Evolutionary conservation across 331 rosid species (phyloP).

Genomic region (Quercus tomentella): DNA sequence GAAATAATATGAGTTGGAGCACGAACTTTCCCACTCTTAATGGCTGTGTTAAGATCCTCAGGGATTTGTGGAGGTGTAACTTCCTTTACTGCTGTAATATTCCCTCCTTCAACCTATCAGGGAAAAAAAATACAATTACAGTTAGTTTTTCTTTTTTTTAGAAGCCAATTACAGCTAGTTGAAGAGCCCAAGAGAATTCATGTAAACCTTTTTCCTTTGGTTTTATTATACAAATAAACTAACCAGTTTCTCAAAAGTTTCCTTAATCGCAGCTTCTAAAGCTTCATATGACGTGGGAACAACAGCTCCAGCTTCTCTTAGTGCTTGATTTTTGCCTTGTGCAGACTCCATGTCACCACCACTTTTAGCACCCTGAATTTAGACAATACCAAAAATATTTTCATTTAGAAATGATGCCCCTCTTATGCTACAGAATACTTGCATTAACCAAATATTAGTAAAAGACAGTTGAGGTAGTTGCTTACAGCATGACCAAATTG

Average conservation of each 20-base stretch:
- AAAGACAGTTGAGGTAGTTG: constrained; percentile 17
- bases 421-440: constrained; percentile 1
- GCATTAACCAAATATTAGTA: constrained; percentile 5
- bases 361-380: constrained; percentile 93
- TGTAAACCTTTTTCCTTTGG: background rate
- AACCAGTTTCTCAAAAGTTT: constrained; percentile 85
- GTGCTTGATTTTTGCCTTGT: constrained; percentile 94
- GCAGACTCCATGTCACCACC: constrained; percentile 99
- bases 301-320: constrained; percentile 89
- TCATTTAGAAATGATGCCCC: constrained; percentile 13
- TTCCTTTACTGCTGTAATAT: constrained; percentile 77
- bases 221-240: constrained; percentile 25
- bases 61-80: constrained; percentile 93
- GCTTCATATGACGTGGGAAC: constrained; percentile 97
- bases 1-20: constrained; percentile 98
- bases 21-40: constrained; percentile 96
- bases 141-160: no score
- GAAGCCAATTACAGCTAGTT: background rate
- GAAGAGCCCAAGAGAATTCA: background rate
- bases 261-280: constrained; percentile 73
- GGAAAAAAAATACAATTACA: constrained; percentile 6
- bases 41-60: constrained; percentile 82
- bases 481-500: constrained; percentile 99
- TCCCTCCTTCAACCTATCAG: constrained; percentile 62
- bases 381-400: constrained; percentile 14